phyloP scores from a whole-genome alignment of 1,139 yeast species.

The Diutina catenulata region DNA sequence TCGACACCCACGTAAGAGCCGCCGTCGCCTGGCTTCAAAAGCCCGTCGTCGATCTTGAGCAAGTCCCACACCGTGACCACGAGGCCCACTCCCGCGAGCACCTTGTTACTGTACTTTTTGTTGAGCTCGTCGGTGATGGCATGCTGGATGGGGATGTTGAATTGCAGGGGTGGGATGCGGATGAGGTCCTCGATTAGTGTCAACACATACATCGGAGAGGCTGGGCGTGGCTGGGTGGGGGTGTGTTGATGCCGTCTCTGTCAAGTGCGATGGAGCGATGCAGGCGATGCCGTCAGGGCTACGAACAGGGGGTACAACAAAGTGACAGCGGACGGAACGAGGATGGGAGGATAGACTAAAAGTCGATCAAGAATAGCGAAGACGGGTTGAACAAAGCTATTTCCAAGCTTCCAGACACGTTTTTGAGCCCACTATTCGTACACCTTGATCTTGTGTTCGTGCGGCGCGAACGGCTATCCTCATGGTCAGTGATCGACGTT shows the following conservation, averaged over 20 bases:
- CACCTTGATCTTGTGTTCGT: too few species aligned
- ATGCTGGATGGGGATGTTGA: slow-evolving; percentile 55
- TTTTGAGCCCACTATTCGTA: too few species aligned
- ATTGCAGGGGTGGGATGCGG: slow-evolving; percentile 79
- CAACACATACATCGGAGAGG: slow-evolving; percentile 65
- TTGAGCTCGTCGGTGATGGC: slow-evolving; percentile 76
- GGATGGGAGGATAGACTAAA: too few species aligned
- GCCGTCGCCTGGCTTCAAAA: slow-evolving; percentile 93
- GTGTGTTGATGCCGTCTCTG: background rate
- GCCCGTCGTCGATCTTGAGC: slow-evolving; percentile 70
- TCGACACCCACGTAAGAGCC: slow-evolving; percentile 68
- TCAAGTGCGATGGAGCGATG: background rate
- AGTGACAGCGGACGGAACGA: too few species aligned
- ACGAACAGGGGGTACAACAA: too few species aligned
- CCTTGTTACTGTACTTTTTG: slow-evolving; percentile 72
- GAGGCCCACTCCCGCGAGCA: slow-evolving; percentile 73
- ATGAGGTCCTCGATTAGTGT: slow-evolving; percentile 73
- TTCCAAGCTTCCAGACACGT: too few species aligned
- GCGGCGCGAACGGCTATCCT: too few species aligned
- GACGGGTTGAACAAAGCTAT: too few species aligned
- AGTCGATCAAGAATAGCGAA: too few species aligned
- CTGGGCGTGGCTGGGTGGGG: background rate
- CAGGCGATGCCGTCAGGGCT: too few species aligned
- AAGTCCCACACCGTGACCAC: slow-evolving; percentile 81
- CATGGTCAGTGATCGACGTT: too few species aligned